Evolutionary conservation across 495 filamentous ascomycete genomes (phyloP), one percentile per base, ranked within the genome.

Genomic region (Tuber calosporum): DNA sequence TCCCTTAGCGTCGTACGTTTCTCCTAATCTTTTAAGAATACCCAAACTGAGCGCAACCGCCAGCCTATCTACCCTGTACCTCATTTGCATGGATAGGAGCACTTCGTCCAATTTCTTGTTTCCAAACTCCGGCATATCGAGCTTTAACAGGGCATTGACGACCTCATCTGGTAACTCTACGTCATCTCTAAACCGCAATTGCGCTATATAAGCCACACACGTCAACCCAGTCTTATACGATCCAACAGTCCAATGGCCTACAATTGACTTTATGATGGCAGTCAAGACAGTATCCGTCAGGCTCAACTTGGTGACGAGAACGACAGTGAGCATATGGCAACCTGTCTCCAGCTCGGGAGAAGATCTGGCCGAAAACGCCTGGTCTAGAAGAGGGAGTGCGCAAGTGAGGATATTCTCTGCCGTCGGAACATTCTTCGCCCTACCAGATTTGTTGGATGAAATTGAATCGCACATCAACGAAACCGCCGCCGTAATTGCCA

Each of bases 291-390:
- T 87, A 76, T 97, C 92, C 38, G 90, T 87, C 22, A 97, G 85
- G 36, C 85, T 84, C 13, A 89, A 88, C 81, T 97, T 98, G 34
- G 92, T 89, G 13, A 90, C 93, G 70, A 98, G 84, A 70, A 97
- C 87, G 0, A 92, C 89, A 37, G 92, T 86, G 38, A 97, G 87
- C 92, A 96, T 97, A 80, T 96, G 97, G 79, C 89, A 93, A 34
- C 90, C 93, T 75, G 94, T 86, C 68, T 92, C 88, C 58, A 97
- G 84, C 71, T 94, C 91, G 0, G 92, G 87, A 0, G 89, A 86
- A 41, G 90, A 87, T 73, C 89, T 89, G 84, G 94, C 87, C 19
- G 87, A 85, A 67, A 98, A 86, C 7, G 88, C 90, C 68, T 92
- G 88, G 72, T 92, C 90, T 34, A 98, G 82, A 3, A 91, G 86